These are phyloP conservation scores for Diaporthe sp. DNA, from an alignment of 2,329 filamentous ascomycete species.

Conservation along the genomic window DNA sequence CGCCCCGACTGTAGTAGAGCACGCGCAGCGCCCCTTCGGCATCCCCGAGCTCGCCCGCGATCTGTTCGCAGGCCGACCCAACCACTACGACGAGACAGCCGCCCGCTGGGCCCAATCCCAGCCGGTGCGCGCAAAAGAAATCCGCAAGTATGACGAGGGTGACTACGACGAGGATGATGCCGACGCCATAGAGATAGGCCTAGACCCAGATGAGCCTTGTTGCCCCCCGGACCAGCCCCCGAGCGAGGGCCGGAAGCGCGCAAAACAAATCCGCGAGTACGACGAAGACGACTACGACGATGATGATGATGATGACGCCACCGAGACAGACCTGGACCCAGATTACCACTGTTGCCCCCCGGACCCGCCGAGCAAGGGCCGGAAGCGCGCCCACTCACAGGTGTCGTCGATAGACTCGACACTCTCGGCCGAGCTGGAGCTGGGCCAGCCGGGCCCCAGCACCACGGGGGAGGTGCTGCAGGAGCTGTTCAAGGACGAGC, in stretches of 20 bases:
- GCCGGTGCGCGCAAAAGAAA: background rate
- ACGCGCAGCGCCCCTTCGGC: background rate
- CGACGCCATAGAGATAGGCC: background rate
- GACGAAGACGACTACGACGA: background rate
- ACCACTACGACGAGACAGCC: conserved; percentile 20
- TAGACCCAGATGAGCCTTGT: background rate
- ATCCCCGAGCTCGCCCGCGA: conserved; percentile 17
- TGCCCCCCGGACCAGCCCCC: too few relatives aligned
- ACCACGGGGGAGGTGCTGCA: background rate
- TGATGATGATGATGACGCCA: background rate
- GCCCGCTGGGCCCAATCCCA: background rate
- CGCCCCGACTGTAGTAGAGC: background rate
- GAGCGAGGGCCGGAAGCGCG: background rate
- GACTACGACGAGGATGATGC: background rate
- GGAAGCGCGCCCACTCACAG: background rate
- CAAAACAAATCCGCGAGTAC: background rate
- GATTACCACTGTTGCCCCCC: background rate
- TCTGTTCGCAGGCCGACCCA: background rate
- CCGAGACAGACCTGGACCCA: background rate
- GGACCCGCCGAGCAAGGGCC: too few relatives aligned
- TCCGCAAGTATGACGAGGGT: background rate
- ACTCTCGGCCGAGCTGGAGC: conserved; percentile 20
- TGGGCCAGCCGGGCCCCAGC: background rate
- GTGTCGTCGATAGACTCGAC: conserved; percentile 3
- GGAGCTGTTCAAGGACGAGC: background rate